Conservation (phyloP, 352 stramenopile species). For the Globisporangium solare region DNA sequence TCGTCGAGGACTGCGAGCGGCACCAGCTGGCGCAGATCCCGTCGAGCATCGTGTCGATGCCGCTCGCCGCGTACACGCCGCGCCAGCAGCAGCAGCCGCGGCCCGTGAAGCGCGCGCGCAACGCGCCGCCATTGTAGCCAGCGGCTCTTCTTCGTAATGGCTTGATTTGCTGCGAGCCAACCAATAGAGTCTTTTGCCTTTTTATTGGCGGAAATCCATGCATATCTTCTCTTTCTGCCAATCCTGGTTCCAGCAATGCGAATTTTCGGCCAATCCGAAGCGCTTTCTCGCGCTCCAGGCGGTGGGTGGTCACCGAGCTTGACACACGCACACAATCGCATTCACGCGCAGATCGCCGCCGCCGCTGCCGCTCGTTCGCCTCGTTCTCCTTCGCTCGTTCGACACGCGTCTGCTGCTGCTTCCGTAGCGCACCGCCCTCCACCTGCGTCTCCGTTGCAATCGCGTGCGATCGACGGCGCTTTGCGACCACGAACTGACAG, state of each 20-base stretch:
- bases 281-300: background rate
- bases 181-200: background rate
- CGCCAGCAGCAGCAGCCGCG: background rate
- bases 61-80: constrained; percentile 25
- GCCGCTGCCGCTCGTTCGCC: no score
- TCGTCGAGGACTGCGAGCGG: constrained; percentile 17
- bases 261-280: background rate
- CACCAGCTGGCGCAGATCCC: constrained; percentile 5
- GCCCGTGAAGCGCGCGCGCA: background rate
- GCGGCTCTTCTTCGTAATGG: background rate
- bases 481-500: background rate
- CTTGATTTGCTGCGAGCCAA: constrained; percentile 8
- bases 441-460: no score
- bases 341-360: no score
- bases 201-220: constrained; percentile 2
- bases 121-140: no score
- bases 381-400: no score
- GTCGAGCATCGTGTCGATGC: constrained; percentile 24
- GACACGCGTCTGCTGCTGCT: no score
- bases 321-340: no score
- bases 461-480: no score
- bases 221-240: constrained; percentile 5
- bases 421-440: no score
- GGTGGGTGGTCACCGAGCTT: background rate
- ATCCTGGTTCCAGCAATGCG: background rate